Base-by-base conservation (phyloP, 2,329 filamentous ascomycete species). In the Xylaria digitata region DNA sequence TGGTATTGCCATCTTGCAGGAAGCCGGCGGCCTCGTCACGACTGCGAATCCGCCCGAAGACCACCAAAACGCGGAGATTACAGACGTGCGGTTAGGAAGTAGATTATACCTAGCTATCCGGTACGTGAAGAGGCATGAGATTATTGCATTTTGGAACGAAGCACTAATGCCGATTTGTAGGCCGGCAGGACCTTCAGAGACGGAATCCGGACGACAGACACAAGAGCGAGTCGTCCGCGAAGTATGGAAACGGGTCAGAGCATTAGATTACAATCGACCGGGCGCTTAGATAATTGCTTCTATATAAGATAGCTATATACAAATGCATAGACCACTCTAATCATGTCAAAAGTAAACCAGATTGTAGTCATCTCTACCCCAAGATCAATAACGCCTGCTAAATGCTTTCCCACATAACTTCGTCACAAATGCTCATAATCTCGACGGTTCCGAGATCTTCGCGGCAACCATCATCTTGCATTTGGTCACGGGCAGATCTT, bases 21-120 rank as follows among this genome's bases (percentile, higher is more conserved):
- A 94, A 79, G 91, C 92, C 2, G 91, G 91, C 1, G 92, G 92
- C 0, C 77, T 94, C 3, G 83, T 93, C 21, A 94, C 91, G 0
- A 91, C 89, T 2, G 91, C 90, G 0, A 93, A 93, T 72, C 90
- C 91, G 1, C 91, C 91, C 0, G 78, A 84, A 45, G 81, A 91
- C 69, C 77, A 80, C 13, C 82, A 83, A 11, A 87, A 82, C 0
- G 86, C 84, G 1, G 77, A 82, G 0, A 89, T 93, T 26, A 80
- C 85, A 55, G 85, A 89, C 9, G 87, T 86, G 1, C 83, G 82
- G 57, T 78, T 94, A 11, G 91, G 91, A 0, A 88, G 90, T 70
- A 81, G 92, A 30, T 75, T 93, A 8, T 94, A 93, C 77, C 80
- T 94, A 50, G 91, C 90, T 0, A 89, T 93, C 59, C 80, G 89